Evolutionary conservation across 768 basidiomycete genomes (phyloP), one percentile per base, ranked within the genome.

Genomic region (Pleurotus tuber-regium): DNA sequence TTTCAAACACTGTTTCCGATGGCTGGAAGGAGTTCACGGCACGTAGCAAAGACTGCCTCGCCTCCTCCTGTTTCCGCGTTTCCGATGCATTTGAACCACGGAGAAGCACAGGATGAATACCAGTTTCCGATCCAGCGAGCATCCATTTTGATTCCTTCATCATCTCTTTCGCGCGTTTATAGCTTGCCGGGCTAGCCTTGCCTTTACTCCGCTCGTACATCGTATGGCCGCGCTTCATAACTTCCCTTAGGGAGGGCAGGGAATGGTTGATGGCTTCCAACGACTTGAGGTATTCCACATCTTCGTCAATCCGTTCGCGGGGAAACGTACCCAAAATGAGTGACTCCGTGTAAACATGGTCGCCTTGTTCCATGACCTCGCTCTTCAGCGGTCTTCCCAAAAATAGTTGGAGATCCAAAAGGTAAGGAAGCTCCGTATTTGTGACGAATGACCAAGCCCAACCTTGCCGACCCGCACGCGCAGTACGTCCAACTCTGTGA

Each of bases 361-460:
- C 86, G 5, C 78, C 78, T 41, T 70, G 66, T 21, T 69, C 70
- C 1, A 68, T 57, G 10, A 79, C 73, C n/a, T 77, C 73, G 52
- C 72, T 75, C 39, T 78, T 75, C 35, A 97, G 64, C 0, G 92
- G 90, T 4, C 89, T 82, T 3, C 84, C 88, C 29, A 98, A 79
- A 70, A 98, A 97, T 30, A 96, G 80, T 59, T 98, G 94, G 35
- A 99, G 75, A 63, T 99, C 97, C 55, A 95, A 75, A 21, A 98
- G 77, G 70, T 89, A 90, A 0, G 95, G 94, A 26, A 98, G 75
- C 61, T 99, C 97, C 10, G 78, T 62, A 61, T 86, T 80, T 3
- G 90, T 89, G 49, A 97, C 77, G 62, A 99, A 92, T 2, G 91
- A 93, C 91, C 92, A 98, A 1, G 96, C 96, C 88, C 92, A 93